These are phyloP conservation scores for Styphnolobium japonicum DNA, from an alignment of 306 rosid species.

Conservation along the genomic window DNA sequence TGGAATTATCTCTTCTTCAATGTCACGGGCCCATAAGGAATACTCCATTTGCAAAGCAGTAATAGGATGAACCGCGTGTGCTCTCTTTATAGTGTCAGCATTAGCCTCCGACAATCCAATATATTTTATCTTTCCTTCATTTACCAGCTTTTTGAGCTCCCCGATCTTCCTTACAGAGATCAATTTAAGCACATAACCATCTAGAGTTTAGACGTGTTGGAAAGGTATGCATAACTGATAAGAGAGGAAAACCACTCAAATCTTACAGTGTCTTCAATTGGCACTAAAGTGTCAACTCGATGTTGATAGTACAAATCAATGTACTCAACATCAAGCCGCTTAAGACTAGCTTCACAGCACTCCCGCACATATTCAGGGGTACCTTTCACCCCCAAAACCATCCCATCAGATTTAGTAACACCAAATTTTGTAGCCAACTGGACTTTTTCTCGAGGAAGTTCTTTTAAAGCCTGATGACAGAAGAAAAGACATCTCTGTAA, in stretches of 20 bases:
- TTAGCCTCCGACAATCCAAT: constrained; percentile 64
- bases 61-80: constrained; percentile 71
- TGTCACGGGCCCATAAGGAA: constrained; percentile 65
- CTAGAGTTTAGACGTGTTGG: not conserved
- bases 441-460: constrained; percentile 63
- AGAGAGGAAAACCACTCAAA: not conserved
- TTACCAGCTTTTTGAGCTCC: constrained; percentile 61
- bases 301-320: constrained; percentile 68
- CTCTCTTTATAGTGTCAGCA: constrained; percentile 61
- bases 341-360: constrained; percentile 73
- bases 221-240: not conserved
- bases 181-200: not conserved
- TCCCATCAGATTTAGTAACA: not conserved
- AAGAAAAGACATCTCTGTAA: constrained; percentile 2
- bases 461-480: constrained; percentile 56
- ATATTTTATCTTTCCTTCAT: constrained; percentile 65
- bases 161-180: constrained; percentile 40
- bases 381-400: constrained; percentile 41
- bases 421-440: constrained; percentile 81
- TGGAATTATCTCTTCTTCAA: constrained; percentile 64
- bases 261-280: constrained; percentile 77
- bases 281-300: constrained; percentile 57
- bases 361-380: constrained; percentile 55
- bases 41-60: constrained; percentile 79
- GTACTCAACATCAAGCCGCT: constrained; percentile 40